Base-by-base conservation (phyloP, 2,329 filamentous ascomycete genomes). In the Scedosporium boydii region DNA sequence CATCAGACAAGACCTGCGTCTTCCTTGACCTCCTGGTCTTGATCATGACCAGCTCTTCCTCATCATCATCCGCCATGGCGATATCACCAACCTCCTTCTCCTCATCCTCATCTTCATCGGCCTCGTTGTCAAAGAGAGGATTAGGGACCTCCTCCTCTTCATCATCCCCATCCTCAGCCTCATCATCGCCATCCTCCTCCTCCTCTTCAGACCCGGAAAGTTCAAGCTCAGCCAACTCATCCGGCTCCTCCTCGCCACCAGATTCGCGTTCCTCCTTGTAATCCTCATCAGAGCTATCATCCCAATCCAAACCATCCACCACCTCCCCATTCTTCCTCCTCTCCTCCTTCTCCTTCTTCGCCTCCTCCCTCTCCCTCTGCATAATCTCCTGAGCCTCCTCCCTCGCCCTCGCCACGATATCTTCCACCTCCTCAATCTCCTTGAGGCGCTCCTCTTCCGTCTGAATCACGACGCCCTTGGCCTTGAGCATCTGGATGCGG, bases 381-480 rank as follows among this genome's bases (percentile, higher is more conserved):
- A 87, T 88, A 59, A 98, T 87, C 67, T 89, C 87, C 55, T 89
- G 84, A 1, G 88, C 93, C 71, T 98, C 91, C 65, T 86, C 81
- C 63, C 92, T 83, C 21, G 93, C 93, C 69, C 88, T 92, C 58
- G 93, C 88, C 27, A 98, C 84, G 64, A 98, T 83, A 69, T 97
- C 89, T 68, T 98, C 95, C 12, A 96, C 86, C 64, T 93, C 86
- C 63, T 89, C 86, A 73, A 91, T 85, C 71, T 96, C 89, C 41
- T 85, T 84, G 70, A 93, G 89, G 21, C 90, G 86, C 72, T 99
- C 93, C 73, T 97, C 93, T 2, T 87, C 85, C 0, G 90, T 96
- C 72, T 93, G 88, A 18, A 98, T 80, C 26, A 88, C 78, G 27
- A 97, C 82, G 6, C 95, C 95, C 73, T 89, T 91, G 10, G 88